Percentiles rank a stretch among this genome's conserved stretches.
phyloP scores from a whole-genome alignment of 179 eudicot species.

The Silene noctiflora region DNA sequence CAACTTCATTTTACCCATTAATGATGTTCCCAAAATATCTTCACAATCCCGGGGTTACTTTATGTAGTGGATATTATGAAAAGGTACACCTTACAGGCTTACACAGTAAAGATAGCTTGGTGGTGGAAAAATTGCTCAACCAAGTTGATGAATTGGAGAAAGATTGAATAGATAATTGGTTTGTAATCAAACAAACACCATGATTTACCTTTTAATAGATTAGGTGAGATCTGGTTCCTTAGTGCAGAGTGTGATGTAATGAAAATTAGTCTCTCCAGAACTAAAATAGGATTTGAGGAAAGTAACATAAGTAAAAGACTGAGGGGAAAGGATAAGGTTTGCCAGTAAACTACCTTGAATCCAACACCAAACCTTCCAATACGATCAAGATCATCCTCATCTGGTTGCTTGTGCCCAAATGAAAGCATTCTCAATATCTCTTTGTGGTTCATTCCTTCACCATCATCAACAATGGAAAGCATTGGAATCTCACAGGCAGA shows the following conservation, averaged over 20 bases:
- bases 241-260: background rate
- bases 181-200: background rate
- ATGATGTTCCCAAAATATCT: background rate
- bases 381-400: slow-evolving; percentile 44
- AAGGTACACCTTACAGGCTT: no score
- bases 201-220: background rate
- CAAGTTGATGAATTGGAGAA: background rate
- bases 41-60: background rate
- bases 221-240: background rate
- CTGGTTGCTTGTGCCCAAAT: slow-evolving; percentile 67
- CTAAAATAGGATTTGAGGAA: background rate
- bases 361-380: slow-evolving; percentile 85
- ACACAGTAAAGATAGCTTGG: background rate
- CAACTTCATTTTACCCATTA: background rate
- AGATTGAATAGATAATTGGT: background rate
- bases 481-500: slow-evolving; percentile 53
- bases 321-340: background rate
- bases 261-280: background rate
- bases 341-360: slow-evolving; percentile 54
- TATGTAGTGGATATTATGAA: background rate
- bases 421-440: slow-evolving; percentile 64
- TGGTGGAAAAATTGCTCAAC: background rate
- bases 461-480: slow-evolving; percentile 66
- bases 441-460: slow-evolving; percentile 64
- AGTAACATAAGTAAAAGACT: background rate